Evolutionary conservation across 2,329 filamentous ascomycete species (phyloP).

Genomic region (Neurospora sp.): DNA sequence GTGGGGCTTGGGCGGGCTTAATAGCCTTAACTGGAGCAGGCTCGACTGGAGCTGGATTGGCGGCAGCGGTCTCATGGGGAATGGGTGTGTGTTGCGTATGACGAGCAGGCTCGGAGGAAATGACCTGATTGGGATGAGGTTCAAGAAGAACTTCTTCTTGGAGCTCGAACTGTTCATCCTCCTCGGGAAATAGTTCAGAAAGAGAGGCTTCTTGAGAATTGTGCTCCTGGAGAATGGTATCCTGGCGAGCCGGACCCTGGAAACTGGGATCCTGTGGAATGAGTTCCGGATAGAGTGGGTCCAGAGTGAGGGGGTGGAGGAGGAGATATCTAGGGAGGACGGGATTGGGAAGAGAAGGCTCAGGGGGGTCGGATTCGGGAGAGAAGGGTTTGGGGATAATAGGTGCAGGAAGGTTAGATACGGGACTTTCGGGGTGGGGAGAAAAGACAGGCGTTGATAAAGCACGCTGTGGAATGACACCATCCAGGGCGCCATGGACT

Average conservation of each 20-base stretch:
- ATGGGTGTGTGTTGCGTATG: background rate
- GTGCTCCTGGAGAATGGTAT: too few relatives aligned
- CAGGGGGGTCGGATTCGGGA: background rate
- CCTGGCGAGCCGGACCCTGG: too few relatives aligned
- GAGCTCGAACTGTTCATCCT: too few relatives aligned
- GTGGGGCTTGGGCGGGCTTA: background rate
- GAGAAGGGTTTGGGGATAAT: too few relatives aligned
- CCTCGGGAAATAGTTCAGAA: too few relatives aligned
- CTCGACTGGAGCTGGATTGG: background rate
- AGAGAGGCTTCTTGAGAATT: too few relatives aligned
- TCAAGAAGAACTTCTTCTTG: background rate
- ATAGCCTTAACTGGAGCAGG: background rate
- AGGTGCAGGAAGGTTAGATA: too few relatives aligned
- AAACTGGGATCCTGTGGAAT: background rate
- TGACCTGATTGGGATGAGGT: background rate
- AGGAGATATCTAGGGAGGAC: background rate
- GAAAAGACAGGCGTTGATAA: background rate
- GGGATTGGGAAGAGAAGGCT: background rate
- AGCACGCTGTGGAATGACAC: background rate
- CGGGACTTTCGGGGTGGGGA: background rate
- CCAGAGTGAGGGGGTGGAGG: background rate
- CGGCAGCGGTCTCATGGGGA: background rate
- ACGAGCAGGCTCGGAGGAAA: background rate
- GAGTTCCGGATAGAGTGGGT: background rate
- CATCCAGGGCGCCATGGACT: background rate